phyloP scores from a whole-genome alignment of 2,329 filamentous ascomycete genomes.

The Cadophora malorum region DNA sequence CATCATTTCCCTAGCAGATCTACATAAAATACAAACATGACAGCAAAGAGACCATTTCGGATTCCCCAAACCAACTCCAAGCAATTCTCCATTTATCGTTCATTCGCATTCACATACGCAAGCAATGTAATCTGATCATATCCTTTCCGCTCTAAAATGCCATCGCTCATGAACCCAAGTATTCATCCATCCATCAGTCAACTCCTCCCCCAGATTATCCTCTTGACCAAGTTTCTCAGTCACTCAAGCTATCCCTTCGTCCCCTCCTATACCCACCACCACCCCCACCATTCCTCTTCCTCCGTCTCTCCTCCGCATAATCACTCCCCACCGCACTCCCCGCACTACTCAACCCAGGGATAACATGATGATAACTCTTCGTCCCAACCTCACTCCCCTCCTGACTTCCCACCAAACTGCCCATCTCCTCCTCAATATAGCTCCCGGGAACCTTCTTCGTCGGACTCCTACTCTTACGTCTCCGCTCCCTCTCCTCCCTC shows the following conservation, averaged over 20 bases:
- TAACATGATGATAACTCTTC: conserved; percentile 45
- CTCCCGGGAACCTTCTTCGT: conserved; percentile 40
- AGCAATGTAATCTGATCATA: conserved; percentile 1
- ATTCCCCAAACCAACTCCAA: background rate
- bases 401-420: conserved; percentile 25
- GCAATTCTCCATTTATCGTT: conserved; percentile 7
- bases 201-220: background rate
- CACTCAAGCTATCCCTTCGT: conserved; percentile 22
- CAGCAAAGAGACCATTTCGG: background rate
- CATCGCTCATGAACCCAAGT: background rate
- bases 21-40: conserved; percentile 3
- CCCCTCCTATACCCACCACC: conserved; percentile 36
- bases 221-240: background rate
- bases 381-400: conserved; percentile 43
- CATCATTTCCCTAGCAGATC: conserved; percentile 10
- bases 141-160: background rate
- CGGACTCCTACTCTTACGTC: conserved; percentile 37
- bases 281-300: conserved; percentile 39
- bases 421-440: conserved; percentile 30
- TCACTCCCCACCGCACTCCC: conserved; percentile 34
- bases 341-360: conserved; percentile 43
- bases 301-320: conserved; percentile 43
- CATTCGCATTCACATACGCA: background rate
- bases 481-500: conserved; percentile 33
- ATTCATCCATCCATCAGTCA: background rate